phyloP scores from a whole-genome alignment of 179 eudicot genomes.

The Beta lomatogona region DNA sequence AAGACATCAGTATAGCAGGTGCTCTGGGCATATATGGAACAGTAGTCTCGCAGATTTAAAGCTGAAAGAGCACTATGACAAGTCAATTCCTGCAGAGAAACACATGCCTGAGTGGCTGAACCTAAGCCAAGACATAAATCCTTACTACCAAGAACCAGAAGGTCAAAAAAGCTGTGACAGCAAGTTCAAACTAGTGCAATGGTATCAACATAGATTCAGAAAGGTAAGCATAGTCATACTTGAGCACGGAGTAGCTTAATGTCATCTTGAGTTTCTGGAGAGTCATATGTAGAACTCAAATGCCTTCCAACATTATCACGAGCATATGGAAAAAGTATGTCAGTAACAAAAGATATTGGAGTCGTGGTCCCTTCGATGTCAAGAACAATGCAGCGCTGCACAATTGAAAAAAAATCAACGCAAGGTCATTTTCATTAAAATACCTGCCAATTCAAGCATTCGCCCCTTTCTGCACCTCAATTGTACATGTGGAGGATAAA shows the following conservation, averaged over 20 bases:
- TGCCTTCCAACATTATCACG: constrained; percentile 89
- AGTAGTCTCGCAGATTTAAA: background rate
- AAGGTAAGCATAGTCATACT: constrained; percentile 40
- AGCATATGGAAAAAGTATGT: constrained; percentile 95
- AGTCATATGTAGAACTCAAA: constrained; percentile 75
- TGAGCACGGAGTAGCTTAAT: constrained; percentile 80
- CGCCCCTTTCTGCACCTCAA: background rate
- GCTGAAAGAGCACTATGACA: background rate
- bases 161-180: background rate
- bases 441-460: background rate
- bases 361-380: constrained; percentile 99
- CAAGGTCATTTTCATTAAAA: background rate
- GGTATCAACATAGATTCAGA: background rate
- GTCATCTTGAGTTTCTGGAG: constrained; percentile 88
- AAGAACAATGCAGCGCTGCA: constrained; percentile 92
- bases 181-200: background rate
- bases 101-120: background rate
- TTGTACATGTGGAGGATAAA: background rate
- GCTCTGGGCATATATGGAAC: background rate
- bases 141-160: background rate
- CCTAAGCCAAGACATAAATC: background rate
- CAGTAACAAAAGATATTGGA: constrained; percentile 91
- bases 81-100: background rate
- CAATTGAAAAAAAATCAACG: constrained; percentile 2
- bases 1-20: background rate